phyloP scores from a whole-genome alignment of 2,329 filamentous ascomycete genomes.

The Boeremia exigua region DNA sequence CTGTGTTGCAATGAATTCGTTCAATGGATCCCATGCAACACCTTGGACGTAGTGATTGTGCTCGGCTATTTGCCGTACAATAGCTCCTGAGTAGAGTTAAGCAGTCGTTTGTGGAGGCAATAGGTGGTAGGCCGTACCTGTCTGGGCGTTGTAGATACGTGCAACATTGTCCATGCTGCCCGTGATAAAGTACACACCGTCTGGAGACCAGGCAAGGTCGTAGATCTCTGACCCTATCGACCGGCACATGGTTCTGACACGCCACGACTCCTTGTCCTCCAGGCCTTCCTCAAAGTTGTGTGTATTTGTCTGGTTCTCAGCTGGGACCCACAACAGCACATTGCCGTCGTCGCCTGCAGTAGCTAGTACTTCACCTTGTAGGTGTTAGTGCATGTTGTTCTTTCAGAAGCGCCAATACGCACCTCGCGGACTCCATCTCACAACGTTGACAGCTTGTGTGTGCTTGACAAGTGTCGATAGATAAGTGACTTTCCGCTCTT shows the following conservation, averaged over 20 bases:
- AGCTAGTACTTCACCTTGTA: constrained; percentile 83
- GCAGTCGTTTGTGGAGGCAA: constrained; percentile 15
- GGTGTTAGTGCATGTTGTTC: constrained; percentile 23
- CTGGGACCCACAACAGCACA: constrained; percentile 93
- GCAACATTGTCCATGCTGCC: constrained; percentile 99
- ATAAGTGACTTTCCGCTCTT: constrained; percentile 89
- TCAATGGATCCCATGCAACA: constrained; percentile 96
- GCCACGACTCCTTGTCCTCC: constrained; percentile 96
- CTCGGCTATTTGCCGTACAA: constrained; percentile 89
- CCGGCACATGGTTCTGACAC: constrained; percentile 96
- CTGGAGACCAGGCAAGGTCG: constrained; percentile 98
- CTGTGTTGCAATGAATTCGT: constrained; percentile 97
- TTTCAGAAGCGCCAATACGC: constrained; percentile 29
- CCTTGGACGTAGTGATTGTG: constrained; percentile 99
- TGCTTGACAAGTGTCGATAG: constrained; percentile 91
- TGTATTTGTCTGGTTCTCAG: constrained; percentile 71
- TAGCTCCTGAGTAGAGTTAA: constrained; percentile 35
- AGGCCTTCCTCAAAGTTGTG: constrained; percentile 81
- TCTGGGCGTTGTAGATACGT: constrained; percentile 92
- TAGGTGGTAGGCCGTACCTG: constrained; percentile 63
- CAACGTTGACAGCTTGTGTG: constrained; percentile 96
- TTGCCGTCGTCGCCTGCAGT: constrained; percentile 98
- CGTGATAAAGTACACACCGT: constrained; percentile 93
- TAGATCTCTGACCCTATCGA: constrained; percentile 96
- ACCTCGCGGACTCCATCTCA: constrained; percentile 95